Base-by-base conservation (phyloP, 2,329 filamentous ascomycete genomes). In the Fusarium transvaalense region DNA sequence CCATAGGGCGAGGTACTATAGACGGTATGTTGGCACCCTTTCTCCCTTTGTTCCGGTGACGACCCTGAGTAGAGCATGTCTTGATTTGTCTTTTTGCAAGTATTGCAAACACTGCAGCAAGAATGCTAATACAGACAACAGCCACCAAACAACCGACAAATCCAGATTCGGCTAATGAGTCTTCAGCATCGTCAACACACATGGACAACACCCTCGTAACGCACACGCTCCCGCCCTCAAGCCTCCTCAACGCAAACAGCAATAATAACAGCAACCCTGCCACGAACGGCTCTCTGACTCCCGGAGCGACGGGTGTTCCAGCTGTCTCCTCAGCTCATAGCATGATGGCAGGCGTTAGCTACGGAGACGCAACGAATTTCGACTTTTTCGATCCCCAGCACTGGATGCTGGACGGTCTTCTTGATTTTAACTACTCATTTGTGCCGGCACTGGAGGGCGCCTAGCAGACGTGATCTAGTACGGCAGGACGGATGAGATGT, bases 361-460 rank as follows among this genome's bases (percentile, higher is more conserved):
- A 92, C 66, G 85, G 87, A 69, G 86, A 92, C 56, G 86, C 92
- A 56, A 87, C 88, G 12, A 91, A 89, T 72, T 94, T 94, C 78
- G 92, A 97, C 77, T 93, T 97, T 65, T 97, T 97, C 75, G 94
- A 97, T 79, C 93, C 94, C 1, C 85, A 97, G 74, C 93, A 95
- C 78, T 97, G 94, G 94, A 93, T 97, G 84, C 83, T 97, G 63
- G 94, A 97, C 77, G 92, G 92, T 15, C 84, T 95, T 34, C 84
- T 96, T 63, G 92, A 94, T 76, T 91, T 95, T 76, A 92, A 92
- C 68, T 94, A 91, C 75, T 85, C 84, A 13, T 90, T 87, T 73
- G 83, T 85, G 37, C 80, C 81, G 58, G 82, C 84, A 2, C 77
- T 88, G 37, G 87, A 90, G 64, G 83, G 85, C 65, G 80, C 84